A percentile compares a stretch with the other conserved stretches of the same genome.
Conservation (phyloP, 495 filamentous ascomycete genomes). For the Choiromyces venosus region DNA sequence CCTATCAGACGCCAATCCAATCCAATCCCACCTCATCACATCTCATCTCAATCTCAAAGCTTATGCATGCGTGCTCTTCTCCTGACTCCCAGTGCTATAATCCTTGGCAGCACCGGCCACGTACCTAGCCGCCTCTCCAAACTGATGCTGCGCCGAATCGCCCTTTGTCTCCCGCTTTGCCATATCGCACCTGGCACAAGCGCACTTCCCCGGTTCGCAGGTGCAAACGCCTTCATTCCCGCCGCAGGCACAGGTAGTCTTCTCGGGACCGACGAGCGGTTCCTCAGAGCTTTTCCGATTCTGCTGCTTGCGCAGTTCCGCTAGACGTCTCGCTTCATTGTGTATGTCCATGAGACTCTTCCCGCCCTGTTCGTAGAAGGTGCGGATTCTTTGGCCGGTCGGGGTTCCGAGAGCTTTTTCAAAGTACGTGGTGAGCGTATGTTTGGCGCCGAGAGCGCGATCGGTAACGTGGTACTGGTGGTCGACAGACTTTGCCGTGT, state of each 20-base stretch:
- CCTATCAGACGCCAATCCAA: not conserved
- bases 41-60: not conserved
- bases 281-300: slow-evolving; percentile 46
- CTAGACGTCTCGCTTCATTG: slow-evolving; percentile 76
- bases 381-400: slow-evolving; percentile 74
- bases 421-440: slow-evolving; percentile 71
- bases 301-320: slow-evolving; percentile 76
- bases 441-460: slow-evolving; percentile 28
- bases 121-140: slow-evolving; percentile 21
- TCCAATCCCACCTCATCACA: too few species aligned
- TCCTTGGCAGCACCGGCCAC: slow-evolving; percentile 17
- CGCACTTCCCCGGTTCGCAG: slow-evolving; percentile 43
- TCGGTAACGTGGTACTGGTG: slow-evolving; percentile 50
- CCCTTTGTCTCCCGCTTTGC: slow-evolving; percentile 20
- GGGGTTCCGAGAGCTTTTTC: slow-evolving; percentile 83
- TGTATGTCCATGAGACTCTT: slow-evolving; percentile 92
- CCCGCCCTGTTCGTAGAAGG: slow-evolving; percentile 74
- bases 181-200: slow-evolving; percentile 43
- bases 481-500: slow-evolving; percentile 45
- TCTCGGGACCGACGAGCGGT: slow-evolving; percentile 33
- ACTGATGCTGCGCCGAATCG: slow-evolving; percentile 19
- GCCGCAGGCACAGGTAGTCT: slow-evolving; percentile 42
- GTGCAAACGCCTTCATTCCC: slow-evolving; percentile 33
- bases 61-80: slow-evolving; percentile 18
- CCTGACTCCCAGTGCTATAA: slow-evolving; percentile 7